phyloP scores from a whole-genome alignment of 202 grass and related monocot species.

The Saccharum hybrid region DNA sequence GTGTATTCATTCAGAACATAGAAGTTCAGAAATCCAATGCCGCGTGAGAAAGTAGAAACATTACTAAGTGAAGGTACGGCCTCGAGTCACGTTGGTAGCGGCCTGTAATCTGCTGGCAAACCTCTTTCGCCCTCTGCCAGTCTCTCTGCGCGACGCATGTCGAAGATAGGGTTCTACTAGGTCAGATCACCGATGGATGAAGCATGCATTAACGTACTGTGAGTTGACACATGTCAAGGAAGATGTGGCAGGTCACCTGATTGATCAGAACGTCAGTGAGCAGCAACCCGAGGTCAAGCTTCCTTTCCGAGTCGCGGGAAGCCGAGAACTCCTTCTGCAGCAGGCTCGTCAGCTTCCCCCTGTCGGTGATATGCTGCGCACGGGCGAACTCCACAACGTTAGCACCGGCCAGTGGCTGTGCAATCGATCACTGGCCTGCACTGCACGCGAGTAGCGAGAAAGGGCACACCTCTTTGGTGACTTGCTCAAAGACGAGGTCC shows the following conservation, averaged over 20 bases:
- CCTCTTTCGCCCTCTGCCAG: constrained; percentile 53
- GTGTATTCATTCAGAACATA: background rate
- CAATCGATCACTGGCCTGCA: too few species aligned
- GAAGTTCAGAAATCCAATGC: background rate
- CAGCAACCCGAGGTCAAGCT: constrained; percentile 51
- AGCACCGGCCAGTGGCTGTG: too few species aligned
- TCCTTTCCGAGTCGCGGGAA: constrained; percentile 4
- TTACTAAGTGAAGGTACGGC: constrained; percentile 57
- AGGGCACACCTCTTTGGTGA: constrained; percentile 57
- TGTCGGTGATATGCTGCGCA: constrained; percentile 48
- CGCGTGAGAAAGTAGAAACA: background rate
- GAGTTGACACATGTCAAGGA: background rate
- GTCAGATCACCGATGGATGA: background rate
- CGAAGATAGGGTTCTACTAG: background rate
- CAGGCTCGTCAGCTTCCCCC: constrained; percentile 47
- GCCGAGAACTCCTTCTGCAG: constrained; percentile 52
- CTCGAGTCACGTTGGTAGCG: constrained; percentile 46
- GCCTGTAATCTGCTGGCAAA: constrained; percentile 45
- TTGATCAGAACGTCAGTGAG: constrained; percentile 65
- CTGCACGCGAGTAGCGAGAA: background rate
- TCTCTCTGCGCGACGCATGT: constrained; percentile 45
- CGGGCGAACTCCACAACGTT: background rate
- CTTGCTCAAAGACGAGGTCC: constrained; percentile 74
- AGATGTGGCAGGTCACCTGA: constrained; percentile 34
- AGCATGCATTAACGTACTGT: background rate